Conservation (phyloP, 768 basidiomycete species). For the Mycena venus region DNA sequence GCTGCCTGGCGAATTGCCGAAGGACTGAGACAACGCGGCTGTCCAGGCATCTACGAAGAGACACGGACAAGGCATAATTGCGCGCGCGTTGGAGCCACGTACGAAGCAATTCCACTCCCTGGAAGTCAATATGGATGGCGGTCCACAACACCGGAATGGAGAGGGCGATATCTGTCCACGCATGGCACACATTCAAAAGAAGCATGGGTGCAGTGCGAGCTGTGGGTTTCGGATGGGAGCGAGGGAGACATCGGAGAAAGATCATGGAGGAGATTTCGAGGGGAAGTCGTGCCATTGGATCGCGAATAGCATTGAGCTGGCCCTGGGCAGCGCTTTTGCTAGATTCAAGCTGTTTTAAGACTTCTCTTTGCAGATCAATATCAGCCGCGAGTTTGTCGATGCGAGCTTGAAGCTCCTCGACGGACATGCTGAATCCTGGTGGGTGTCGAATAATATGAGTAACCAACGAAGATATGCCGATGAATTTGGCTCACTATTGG, state of each 20-base stretch:
- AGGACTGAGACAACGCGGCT: neutral
- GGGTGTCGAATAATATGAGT: no score
- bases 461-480: no score
- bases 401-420: neutral
- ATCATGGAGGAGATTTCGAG: neutral
- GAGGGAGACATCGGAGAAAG: neutral
- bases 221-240: neutral
- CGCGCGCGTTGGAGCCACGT: neutral
- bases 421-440: neutral
- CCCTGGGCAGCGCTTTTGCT: neutral
- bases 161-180: neutral
- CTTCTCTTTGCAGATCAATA: neutral
- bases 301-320: constrained; percentile 1
- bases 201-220: neutral
- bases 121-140: neutral
- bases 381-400: neutral
- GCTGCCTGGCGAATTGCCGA: neutral
- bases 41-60: neutral
- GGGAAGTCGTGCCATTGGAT: neutral
- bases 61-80: neutral
- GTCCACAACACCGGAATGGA: neutral
- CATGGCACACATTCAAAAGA: neutral
- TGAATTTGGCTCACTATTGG: no score
- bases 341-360: neutral
- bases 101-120: neutral